Evolutionary conservation across 345 rosid genomes (phyloP).

Genomic region (Noccaea bulbosa): DNA sequence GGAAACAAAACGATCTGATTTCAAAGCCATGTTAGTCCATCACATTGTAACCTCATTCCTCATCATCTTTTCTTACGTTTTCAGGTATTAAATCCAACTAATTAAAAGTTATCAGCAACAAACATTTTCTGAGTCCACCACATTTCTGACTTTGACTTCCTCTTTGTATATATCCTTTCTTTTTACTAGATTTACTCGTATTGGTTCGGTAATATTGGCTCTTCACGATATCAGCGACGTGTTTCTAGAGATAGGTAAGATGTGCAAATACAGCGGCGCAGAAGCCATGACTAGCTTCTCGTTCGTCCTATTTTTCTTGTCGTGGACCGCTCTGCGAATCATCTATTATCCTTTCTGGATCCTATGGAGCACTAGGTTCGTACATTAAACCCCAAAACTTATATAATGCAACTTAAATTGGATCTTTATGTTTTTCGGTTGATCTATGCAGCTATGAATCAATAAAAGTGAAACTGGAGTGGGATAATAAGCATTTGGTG

Average conservation of each 20-base stretch:
- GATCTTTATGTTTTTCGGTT: slow-evolving; percentile 3
- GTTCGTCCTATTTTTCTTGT: slow-evolving; percentile 54
- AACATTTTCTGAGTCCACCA: neutral
- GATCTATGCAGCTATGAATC: slow-evolving; percentile 66
- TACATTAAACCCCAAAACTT: neutral
- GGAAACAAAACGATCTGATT: slow-evolving; percentile 84
- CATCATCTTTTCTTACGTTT: slow-evolving; percentile 61
- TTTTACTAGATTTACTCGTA: slow-evolving; percentile 63
- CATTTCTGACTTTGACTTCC: neutral
- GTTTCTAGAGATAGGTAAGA: slow-evolving; percentile 74
- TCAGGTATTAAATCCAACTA: slow-evolving; percentile 49
- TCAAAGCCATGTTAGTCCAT: slow-evolving; percentile 68
- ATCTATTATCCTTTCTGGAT: slow-evolving; percentile 66
- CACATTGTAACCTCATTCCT: slow-evolving; percentile 61
- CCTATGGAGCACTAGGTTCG: slow-evolving; percentile 76
- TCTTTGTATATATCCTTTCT: slow-evolving; percentile 19
- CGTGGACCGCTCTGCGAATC: slow-evolving; percentile 60
- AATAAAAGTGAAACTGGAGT: slow-evolving; percentile 47
- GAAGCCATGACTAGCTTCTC: slow-evolving; percentile 55
- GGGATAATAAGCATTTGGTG: slow-evolving; percentile 48
- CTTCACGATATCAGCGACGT: slow-evolving; percentile 75
- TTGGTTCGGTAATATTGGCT: slow-evolving; percentile 65
- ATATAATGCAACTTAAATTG: neutral
- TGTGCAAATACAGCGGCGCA: slow-evolving; percentile 72
- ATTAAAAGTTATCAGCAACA: neutral